Evolutionary conservation across 2,329 filamentous ascomycete genomes (phyloP), one percentile per base, ranked within the genome.

Genomic region (Ilyonectria destructans): DNA sequence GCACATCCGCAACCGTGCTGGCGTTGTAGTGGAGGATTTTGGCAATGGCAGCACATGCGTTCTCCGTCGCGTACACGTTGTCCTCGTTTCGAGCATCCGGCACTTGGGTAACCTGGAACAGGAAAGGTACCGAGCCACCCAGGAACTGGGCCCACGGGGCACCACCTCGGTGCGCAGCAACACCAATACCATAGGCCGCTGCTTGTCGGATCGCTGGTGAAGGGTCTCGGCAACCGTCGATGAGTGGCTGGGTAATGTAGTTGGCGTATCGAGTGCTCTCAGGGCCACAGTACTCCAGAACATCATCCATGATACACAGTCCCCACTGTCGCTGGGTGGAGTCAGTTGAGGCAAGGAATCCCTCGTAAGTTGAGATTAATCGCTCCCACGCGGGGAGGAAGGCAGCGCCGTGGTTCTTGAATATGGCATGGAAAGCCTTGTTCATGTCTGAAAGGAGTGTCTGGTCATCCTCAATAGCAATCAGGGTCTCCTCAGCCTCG

Each of bases 401-500:
- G 12, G 88, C 85, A 10, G 90, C 87, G 26, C 94, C 93, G 80
- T 98, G 95, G 84, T 97, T 95, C 86, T 98, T 98, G 88, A 99
- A 99, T 73, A 99, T 94, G 68, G 95, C 96, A 83, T 99, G 96
- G 88, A 97, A 99, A 0, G 96, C 96, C 86, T 99, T 99, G 89
- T 99, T 99, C 96, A 99, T 99, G 79, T 99, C 96, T 2, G 95
- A 97, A 49, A 99, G 88, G 19, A 99, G 87, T 23, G 95, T 97
- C 82, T 98, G 96, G 79, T 99, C 96, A 74, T 99, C 96, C 81
- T 99, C 96, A 55, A 99, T 95, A 13, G 96, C 96, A 75, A 97
- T 92, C 35, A 97, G 87, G 51, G 92, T 89, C 59, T 98, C 96
- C 74, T 98, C 93, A 17, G 92, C 92, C 67, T 96, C 92, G 77